Percentiles rank a stretch among this genome's conserved stretches.
Conservation (phyloP, 768 basidiomycete genomes). For the Tulasnella sp. region DNA sequence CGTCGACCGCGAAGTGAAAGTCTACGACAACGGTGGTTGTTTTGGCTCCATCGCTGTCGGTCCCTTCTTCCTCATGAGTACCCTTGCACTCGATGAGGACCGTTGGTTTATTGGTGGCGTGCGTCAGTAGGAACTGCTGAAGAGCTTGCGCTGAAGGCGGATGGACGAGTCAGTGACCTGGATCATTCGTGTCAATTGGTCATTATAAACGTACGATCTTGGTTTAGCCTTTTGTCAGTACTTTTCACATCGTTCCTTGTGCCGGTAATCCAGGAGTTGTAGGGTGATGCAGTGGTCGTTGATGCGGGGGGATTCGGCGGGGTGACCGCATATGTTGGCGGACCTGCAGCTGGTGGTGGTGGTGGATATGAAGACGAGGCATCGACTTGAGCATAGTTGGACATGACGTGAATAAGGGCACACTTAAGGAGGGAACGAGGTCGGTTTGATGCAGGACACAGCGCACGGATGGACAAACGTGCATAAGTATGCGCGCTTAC, state of each 20-base stretch:
- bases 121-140: not conserved
- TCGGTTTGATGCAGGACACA: not conserved
- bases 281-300: not conserved
- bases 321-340: not conserved
- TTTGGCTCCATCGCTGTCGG: not conserved
- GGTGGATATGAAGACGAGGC: not conserved
- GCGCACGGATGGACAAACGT: not conserved
- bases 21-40: not conserved
- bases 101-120: not conserved
- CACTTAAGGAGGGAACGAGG: not conserved
- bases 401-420: not conserved
- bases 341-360: not conserved
- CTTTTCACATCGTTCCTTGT: not conserved
- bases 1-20: not conserved
- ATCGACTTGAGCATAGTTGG: not conserved
- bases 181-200: not conserved
- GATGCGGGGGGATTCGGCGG: not conserved
- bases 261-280: not conserved
- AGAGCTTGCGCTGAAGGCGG: not conserved
- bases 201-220: not conserved
- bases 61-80: not conserved
- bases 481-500: not conserved
- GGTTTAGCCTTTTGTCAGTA: not conserved
- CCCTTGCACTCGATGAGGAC: not conserved
- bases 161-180: not conserved